Base-by-base conservation (phyloP, 371 early-diverging fungal genomes). In the Rhizomucor miehei region DNA sequence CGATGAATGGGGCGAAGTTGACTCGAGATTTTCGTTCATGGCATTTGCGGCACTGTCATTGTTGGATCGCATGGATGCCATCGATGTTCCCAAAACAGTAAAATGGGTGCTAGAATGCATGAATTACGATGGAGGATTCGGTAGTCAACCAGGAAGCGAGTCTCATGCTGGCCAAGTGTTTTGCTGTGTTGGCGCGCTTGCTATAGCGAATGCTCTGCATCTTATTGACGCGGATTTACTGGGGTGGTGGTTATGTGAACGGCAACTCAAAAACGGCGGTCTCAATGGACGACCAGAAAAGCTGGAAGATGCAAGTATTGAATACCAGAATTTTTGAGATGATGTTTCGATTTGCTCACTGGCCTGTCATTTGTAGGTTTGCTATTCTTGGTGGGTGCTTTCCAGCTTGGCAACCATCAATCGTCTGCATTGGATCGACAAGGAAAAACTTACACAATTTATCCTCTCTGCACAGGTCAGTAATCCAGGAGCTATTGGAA, bases 361-460 rank as follows among this genome's bases (percentile, higher is more conserved):
- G n/a, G n/a, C n/a, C n/a, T n/a, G n/a, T n/a, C n/a, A n/a, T 8
- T 17, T 12, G 21, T 60, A 85, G 85, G 84, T 94, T 1, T 99
- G 99, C 68, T 98, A 99, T 68, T 98, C 99, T 16, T 99, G 97
- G 96, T 99, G 99, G 99, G 97, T 93, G 0, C 77, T 95, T 47
- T 93, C 97, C 6, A 79, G 95, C 10, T 74, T 99, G 1, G 71
- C 88, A n/a, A 94, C 96, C 19, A 54, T 99, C 38, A 90, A 82
- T 6, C 79, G 88, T 8, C 47, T 86, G 2, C 83, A 92, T 63
- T 95, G 95, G 95, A 93, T 98, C 51, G 86, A 97, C 57, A 68
- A 78, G 23, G 79, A 88, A 2, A 85, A 84, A 45, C 73, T 99
- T 37, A 73, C 69, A 0, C 62, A 59, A 8, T 99, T 98, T 71